Evolutionary conservation across 371 early-diverging fungal genomes (phyloP), one percentile per base, ranked within the genome.

Genomic region (Syncephalis fuscata): DNA sequence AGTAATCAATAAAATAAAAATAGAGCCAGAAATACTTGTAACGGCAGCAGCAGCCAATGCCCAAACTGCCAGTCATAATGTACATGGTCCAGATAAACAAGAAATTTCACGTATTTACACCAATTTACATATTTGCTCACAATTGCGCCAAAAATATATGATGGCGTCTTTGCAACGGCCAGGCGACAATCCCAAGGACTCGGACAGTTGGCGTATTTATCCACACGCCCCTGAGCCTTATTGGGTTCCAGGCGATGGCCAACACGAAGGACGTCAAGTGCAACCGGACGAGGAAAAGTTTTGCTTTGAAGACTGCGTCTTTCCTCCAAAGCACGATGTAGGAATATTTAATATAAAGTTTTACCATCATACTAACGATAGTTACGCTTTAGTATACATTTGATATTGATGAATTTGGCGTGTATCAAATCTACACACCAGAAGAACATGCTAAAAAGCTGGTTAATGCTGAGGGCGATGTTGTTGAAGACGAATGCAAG

Each of bases 101-200:
- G 41, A 41, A 21, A 16, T 41, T 8, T 19, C 16, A 15, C 41
- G 21, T 19, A 41, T 41, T 5, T 41, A 41, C 21, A 41, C 41
- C 41, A 41, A n/a, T 41, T 7, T 41, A 5, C 41, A 41, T 16
- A 4, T 7, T 7, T 88, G 90, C 55, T 67, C 86, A 0, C 71
- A 80, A 36, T 58, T 94, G 32, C 79, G 96, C 41, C 74, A 79
- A 55, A 85, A 85, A 60, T 94, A 94, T 70, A 88, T 94, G 76
- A 49, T 49, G 45, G 55, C 63, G 1, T 81, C 83, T 3, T 61
- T 73, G n/a, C 95, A 93, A 61, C 66, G 74, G 25, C 65, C 77
- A 11, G 67, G 70, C 9, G 94, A 90, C 53, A 88, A 92, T 60
- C 95, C 94, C 20, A 82, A 80, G 44, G 87, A 92, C 61, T 48